Percentiles rank a stretch among this genome's conserved stretches.
phyloP scores from a whole-genome alignment of 2,329 filamentous ascomycete genomes.

The Emergomyces orientalis region DNA sequence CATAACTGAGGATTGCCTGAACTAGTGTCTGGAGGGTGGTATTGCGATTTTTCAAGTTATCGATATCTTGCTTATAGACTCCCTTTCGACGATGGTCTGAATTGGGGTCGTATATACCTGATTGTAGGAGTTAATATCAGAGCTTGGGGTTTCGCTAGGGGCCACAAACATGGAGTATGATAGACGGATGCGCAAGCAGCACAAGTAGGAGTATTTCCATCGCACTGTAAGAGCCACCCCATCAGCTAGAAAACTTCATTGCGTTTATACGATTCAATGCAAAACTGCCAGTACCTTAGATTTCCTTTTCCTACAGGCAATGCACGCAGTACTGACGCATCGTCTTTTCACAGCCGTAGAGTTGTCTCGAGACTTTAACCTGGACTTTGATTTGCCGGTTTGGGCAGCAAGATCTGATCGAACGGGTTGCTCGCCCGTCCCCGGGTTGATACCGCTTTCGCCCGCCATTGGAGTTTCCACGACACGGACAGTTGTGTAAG shows the following conservation, averaged over 20 bases:
- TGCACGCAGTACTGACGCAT: conserved; percentile 76
- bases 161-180: conserved; percentile 33
- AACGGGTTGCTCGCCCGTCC: background rate
- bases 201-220: conserved; percentile 82
- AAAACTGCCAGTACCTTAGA: conserved; percentile 47
- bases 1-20: conserved; percentile 82
- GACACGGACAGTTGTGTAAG: background rate
- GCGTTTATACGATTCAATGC: background rate
- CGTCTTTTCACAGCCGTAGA: conserved; percentile 49
- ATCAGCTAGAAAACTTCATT: conserved; percentile 1
- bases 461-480: conserved; percentile 1
- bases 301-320: conserved; percentile 69
- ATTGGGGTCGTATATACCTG: conserved; percentile 87
- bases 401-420: background rate
- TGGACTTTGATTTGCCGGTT: conserved; percentile 23
- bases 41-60: conserved; percentile 75
- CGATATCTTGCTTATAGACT: conserved; percentile 89
- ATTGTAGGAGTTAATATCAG: conserved; percentile 2
- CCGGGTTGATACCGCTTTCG: background rate
- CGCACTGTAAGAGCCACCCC: conserved; percentile 47
- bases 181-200: conserved; percentile 96
- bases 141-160: background rate
- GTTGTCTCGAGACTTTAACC: conserved; percentile 21
- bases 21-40: conserved; percentile 87
- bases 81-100: conserved; percentile 94